Percentiles rank a stretch among this genome's conserved stretches.
Conservation (phyloP, 805 yeast genomes). For the Pichia phayaonensis region DNA sequence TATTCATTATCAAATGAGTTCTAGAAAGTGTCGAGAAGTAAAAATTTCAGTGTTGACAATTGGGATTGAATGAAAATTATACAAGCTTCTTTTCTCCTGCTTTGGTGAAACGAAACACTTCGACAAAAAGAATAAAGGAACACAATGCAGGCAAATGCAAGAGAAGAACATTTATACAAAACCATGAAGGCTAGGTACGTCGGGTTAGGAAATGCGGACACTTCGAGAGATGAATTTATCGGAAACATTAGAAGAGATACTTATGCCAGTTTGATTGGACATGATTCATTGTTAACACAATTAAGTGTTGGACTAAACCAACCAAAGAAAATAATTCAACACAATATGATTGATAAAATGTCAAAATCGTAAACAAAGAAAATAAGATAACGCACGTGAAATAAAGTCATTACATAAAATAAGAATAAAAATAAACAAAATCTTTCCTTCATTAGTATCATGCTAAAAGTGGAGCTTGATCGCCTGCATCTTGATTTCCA, state of each 20-base stretch:
- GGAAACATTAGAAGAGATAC: slow-evolving; percentile 62
- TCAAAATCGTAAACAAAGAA: slow-evolving; percentile 17
- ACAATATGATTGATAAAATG: slow-evolving; percentile 34
- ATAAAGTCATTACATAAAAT: not conserved
- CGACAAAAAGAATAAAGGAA: not conserved
- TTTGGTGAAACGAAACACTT: too few relatives aligned
- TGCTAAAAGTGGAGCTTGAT: slow-evolving; percentile 30
- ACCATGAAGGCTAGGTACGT: slow-evolving; percentile 46
- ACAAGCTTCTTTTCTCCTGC: not conserved
- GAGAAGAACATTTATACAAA: slow-evolving; percentile 3
- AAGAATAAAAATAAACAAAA: not conserved
- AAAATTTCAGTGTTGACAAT: too few relatives aligned
- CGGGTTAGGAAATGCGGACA: slow-evolving; percentile 72
- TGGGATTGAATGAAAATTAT: too few relatives aligned
- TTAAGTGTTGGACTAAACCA: slow-evolving; percentile 45
- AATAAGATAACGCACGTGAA: not conserved
- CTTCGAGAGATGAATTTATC: slow-evolving; percentile 63
- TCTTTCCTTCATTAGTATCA: not conserved
- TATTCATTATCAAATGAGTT: too few relatives aligned
- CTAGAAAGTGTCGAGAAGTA: too few relatives aligned
- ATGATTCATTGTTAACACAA: slow-evolving; percentile 46
- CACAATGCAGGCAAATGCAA: not conserved
- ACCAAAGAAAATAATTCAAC: slow-evolving; percentile 29
- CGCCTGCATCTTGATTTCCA: slow-evolving; percentile 13
- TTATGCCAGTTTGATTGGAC: slow-evolving; percentile 53